Evolutionary conservation across 768 basidiomycete species (phyloP), one percentile per base, ranked within the genome.

Genomic region (Lyophyllum decastes): DNA sequence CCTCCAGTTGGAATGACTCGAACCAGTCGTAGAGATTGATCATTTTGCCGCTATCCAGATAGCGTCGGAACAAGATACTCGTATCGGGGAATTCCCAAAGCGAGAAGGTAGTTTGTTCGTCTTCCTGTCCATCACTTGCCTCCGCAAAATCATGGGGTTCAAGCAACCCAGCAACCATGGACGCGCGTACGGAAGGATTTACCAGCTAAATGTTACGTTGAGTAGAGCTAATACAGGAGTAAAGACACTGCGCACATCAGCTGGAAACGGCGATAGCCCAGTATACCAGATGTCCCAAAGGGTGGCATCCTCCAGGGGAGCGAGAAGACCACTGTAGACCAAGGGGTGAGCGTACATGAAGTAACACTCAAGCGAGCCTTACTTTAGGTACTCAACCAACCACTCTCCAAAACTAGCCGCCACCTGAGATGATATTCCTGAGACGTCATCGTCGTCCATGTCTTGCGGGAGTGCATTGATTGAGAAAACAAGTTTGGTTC

Each of bases 11-110:
- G 69, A 94, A 95, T 22, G 88, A 82, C 62, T 90, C 86, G 65
- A 86, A 93, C 93, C 92, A 94, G 70, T 95, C 93, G 68, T 90
- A 93, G 2, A 92, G 81, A 66, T 94, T 94, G 71, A 94, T 84
- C 83, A 89, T 82, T 72, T 81, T 87, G 45, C 90, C 90, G 47
- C 89, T 88, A 64, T 92, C 87, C 43, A 87, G 77, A 71, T 92
- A 94, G 21, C 90, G 80, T 47, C 75, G 76, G 74, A 94, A 91
- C 14, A 94, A 74, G 56, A 94, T 89, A 63, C 83, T 87, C 1
- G 84, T 87, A 63, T 94, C 92, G 0, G 90, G 87, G 41, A 89
- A 78, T 46, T 81, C 76, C 76, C 78, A 82, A 6, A 86, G 64
- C 1, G 70, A 56, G 17, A 71, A 49, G n/a, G 50, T 59, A 8